phyloP scores from a whole-genome alignment of 2,329 filamentous ascomycete species.

The Aspergillus nomiae region DNA sequence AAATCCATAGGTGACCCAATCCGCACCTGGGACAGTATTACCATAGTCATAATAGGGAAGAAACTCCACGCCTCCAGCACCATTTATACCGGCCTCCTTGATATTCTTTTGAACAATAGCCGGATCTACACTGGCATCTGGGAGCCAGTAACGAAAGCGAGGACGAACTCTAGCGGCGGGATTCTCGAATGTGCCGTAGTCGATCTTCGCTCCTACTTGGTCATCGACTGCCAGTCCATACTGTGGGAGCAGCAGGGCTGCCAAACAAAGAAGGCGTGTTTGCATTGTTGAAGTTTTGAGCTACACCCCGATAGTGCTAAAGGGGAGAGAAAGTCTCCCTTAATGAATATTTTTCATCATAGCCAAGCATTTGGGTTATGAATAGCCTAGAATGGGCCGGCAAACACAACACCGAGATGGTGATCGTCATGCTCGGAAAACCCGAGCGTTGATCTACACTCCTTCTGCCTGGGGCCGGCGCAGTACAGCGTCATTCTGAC shows the following conservation, averaged over 20 bases:
- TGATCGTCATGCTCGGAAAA: constrained; percentile 1
- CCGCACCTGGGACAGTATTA: constrained; percentile 23
- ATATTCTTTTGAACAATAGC: constrained; percentile 35
- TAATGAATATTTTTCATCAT: not conserved
- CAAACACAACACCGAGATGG: not conserved
- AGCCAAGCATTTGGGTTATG: not conserved
- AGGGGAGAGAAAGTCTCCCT: not conserved
- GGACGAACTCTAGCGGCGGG: constrained; percentile 32
- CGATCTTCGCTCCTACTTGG: constrained; percentile 2
- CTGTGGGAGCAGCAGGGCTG: not conserved
- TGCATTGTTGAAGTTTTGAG: not conserved
- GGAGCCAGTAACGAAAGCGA: constrained; percentile 43
- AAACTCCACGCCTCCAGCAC: constrained; percentile 44
- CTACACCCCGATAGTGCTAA: not conserved
- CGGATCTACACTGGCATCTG: constrained; percentile 38
- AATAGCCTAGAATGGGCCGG: not conserved
- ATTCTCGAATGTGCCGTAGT: constrained; percentile 24
- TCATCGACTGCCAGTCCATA: constrained; percentile 4
- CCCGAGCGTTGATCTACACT: not conserved
- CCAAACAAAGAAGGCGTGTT: not conserved
- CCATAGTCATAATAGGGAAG: constrained; percentile 45
- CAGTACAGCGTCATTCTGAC: not conserved
- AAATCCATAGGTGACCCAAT: constrained; percentile 44
- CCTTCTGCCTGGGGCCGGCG: not conserved
- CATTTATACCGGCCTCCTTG: constrained; percentile 29